Conservation (phyloP, 345 rosid genomes). For the Raphanus sativus region DNA sequence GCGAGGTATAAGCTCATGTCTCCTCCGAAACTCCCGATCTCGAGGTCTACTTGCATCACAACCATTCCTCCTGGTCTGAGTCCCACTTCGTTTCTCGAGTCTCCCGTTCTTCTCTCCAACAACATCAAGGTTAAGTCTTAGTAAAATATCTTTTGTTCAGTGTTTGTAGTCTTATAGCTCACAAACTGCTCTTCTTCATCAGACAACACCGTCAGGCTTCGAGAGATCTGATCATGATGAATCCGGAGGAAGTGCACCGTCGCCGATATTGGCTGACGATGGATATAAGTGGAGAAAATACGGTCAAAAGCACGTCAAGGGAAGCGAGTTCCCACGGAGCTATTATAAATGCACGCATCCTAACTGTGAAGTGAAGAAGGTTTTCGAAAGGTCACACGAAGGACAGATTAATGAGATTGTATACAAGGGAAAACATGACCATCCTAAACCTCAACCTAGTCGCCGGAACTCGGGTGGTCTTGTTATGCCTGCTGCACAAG, state of each 20-base stretch:
- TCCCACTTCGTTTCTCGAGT: slow-evolving; percentile 87
- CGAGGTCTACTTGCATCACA: slow-evolving; percentile 67
- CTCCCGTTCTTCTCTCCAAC: slow-evolving; percentile 89
- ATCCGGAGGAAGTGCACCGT: slow-evolving; percentile 49
- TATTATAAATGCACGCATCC: slow-evolving; percentile 98
- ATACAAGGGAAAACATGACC: slow-evolving; percentile 93
- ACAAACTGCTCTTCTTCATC: slow-evolving; percentile 45
- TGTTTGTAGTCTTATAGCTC: slow-evolving; percentile 38
- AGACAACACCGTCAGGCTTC: slow-evolving; percentile 46
- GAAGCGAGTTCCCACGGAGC: slow-evolving; percentile 94
- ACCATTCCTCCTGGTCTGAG: slow-evolving; percentile 84
- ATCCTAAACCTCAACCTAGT: slow-evolving; percentile 89
- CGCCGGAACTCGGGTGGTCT: slow-evolving; percentile 64
- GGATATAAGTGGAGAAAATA: slow-evolving; percentile 98
- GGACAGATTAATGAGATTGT: slow-evolving; percentile 86
- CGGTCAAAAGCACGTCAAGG: slow-evolving; percentile 97
- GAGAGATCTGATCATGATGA: slow-evolving; percentile 65
- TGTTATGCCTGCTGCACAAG: slow-evolving; percentile 55
- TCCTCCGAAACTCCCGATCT: slow-evolving; percentile 97
- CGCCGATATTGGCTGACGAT: slow-evolving; percentile 59
- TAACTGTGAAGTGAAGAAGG: slow-evolving; percentile 90
- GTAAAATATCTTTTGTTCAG: neutral
- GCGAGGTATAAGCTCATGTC: slow-evolving; percentile 97
- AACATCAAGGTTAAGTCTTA: slow-evolving; percentile 64
- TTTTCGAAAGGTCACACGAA: slow-evolving; percentile 85